Conservation (phyloP, 1,284 basidiomycete species). For the Apiotrichum laibachii region DNA sequence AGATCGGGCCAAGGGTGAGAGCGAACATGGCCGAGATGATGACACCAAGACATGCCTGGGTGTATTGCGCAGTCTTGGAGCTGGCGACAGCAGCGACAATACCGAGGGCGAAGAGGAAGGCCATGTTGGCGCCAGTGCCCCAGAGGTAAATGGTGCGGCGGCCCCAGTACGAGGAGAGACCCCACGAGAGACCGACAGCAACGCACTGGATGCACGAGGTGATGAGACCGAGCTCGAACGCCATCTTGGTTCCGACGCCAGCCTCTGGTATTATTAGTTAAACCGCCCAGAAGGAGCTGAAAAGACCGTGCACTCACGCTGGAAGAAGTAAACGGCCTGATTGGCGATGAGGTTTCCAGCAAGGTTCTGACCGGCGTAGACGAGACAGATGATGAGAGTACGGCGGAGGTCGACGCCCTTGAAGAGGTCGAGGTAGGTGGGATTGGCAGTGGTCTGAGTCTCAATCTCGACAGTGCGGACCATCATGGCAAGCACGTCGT, state of each 20-base stretch:
- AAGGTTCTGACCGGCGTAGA: slow-evolving; percentile 48
- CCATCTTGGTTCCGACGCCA: slow-evolving; percentile 38
- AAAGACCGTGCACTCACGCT: background rate
- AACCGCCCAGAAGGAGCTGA: too few species aligned
- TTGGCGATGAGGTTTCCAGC: slow-evolving; percentile 42
- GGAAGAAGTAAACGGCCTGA: slow-evolving; percentile 21
- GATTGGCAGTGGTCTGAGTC: slow-evolving; percentile 6
- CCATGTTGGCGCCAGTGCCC: slow-evolving; percentile 24
- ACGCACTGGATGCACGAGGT: slow-evolving; percentile 34
- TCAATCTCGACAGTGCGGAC: slow-evolving; percentile 31
- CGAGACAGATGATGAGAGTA: slow-evolving; percentile 49
- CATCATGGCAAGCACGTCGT: slow-evolving; percentile 36
- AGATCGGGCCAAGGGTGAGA: slow-evolving; percentile 31
- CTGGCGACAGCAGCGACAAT: background rate
- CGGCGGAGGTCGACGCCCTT: slow-evolving; percentile 51
- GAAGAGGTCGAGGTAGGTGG: slow-evolving; percentile 51
- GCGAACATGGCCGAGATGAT: slow-evolving; percentile 18
- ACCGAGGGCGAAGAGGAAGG: slow-evolving; percentile 9
- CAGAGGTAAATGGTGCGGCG: slow-evolving; percentile 43
- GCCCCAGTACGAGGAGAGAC: slow-evolving; percentile 36
- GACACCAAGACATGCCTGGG: slow-evolving; percentile 2
- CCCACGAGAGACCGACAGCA: slow-evolving; percentile 43
- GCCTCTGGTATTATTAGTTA: slow-evolving; percentile 15
- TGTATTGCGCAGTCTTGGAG: background rate
- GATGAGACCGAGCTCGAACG: slow-evolving; percentile 36